Evolutionary conservation across 2,329 filamentous ascomycete species (phyloP).

Genomic region (Paracoccidioides lutzii): DNA sequence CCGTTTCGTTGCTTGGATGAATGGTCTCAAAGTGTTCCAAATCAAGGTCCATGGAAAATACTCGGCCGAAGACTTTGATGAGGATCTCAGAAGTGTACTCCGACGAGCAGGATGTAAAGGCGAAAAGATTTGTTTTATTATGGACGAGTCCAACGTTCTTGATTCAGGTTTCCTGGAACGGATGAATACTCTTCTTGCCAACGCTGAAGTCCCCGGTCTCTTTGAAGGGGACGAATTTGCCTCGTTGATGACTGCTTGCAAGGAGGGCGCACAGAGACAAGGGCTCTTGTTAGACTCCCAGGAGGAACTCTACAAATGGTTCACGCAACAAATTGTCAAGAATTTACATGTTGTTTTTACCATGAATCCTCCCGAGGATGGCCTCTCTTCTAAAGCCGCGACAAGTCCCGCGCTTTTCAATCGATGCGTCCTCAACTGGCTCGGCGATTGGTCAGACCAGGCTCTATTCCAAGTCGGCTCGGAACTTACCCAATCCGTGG

Average conservation of each 20-base stretch:
- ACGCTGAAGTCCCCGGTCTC: slow-evolving; percentile 96
- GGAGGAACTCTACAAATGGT: slow-evolving; percentile 99
- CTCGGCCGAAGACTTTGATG: slow-evolving; percentile 95
- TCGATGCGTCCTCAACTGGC: slow-evolving; percentile 98
- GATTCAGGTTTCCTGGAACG: slow-evolving; percentile 97
- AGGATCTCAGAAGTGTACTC: slow-evolving; percentile 87
- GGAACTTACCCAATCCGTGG: slow-evolving; percentile 90
- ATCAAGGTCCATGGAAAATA: slow-evolving; percentile 99
- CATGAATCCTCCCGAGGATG: slow-evolving; percentile 97
- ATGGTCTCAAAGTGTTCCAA: slow-evolving; percentile 95
- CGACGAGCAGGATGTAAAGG: slow-evolving; percentile 92
- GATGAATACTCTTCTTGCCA: slow-evolving; percentile 97
- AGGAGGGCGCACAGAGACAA: slow-evolving; percentile 93
- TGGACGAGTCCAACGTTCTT: slow-evolving; percentile 97
- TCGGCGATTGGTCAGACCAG: slow-evolving; percentile 98
- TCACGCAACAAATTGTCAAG: slow-evolving; percentile 97
- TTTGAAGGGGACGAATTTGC: slow-evolving; percentile 99
- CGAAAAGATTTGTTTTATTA: slow-evolving; percentile 99
- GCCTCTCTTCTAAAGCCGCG: slow-evolving; percentile 86
- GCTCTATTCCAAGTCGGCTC: slow-evolving; percentile 95
- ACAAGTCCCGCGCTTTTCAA: slow-evolving; percentile 98
- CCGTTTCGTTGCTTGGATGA: slow-evolving; percentile 99
- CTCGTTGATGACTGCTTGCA: slow-evolving; percentile 97
- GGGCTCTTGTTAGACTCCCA: slow-evolving; percentile 90
- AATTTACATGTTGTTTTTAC: slow-evolving; percentile 99